Conservation (phyloP, 768 basidiomycete species). For the Boletellus ananas region DNA sequence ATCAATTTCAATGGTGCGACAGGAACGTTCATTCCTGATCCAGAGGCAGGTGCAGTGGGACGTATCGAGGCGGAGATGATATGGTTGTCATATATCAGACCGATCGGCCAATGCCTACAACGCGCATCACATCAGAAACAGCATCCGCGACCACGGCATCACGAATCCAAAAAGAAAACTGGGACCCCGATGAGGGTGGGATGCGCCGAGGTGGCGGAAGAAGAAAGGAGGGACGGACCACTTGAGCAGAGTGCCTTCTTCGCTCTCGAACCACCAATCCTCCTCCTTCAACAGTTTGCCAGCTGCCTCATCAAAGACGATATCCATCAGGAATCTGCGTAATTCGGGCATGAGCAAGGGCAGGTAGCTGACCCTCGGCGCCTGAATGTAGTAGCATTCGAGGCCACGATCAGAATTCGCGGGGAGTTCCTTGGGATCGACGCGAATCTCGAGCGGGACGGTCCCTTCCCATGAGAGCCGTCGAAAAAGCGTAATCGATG, state of each 20-base stretch:
- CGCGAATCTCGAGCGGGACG: conserved; percentile 83
- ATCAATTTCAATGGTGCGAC: conserved; percentile 66
- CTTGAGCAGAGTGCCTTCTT: conserved; percentile 75
- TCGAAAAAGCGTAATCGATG: conserved; percentile 79
- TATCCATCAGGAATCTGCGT: conserved; percentile 81
- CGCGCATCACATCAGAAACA: conserved; percentile 8
- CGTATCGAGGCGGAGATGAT: conserved; percentile 60
- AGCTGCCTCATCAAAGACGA: conserved; percentile 86
- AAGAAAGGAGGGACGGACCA: conserved; percentile 54
- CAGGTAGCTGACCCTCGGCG: conserved; percentile 89
- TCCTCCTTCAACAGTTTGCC: conserved; percentile 76
- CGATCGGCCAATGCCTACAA: conserved; percentile 95
- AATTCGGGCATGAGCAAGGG: conserved; percentile 89
- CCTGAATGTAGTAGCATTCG: conserved; percentile 88
- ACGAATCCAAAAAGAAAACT: background rate
- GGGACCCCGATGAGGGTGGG: background rate
- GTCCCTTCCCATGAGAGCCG: conserved; percentile 89
- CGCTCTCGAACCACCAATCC: conserved; percentile 97
- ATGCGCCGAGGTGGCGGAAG: background rate
- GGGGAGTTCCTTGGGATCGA: conserved; percentile 86
- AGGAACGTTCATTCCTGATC: conserved; percentile 39
- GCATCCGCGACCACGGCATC: background rate
- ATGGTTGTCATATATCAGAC: conserved; percentile 88
- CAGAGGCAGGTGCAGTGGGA: conserved; percentile 33
- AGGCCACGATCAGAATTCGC: conserved; percentile 86